Evolutionary conservation across 2,329 filamentous ascomycete species (phyloP), one percentile per base, ranked within the genome.

Genomic region (Colletotrichum liaoningense): DNA sequence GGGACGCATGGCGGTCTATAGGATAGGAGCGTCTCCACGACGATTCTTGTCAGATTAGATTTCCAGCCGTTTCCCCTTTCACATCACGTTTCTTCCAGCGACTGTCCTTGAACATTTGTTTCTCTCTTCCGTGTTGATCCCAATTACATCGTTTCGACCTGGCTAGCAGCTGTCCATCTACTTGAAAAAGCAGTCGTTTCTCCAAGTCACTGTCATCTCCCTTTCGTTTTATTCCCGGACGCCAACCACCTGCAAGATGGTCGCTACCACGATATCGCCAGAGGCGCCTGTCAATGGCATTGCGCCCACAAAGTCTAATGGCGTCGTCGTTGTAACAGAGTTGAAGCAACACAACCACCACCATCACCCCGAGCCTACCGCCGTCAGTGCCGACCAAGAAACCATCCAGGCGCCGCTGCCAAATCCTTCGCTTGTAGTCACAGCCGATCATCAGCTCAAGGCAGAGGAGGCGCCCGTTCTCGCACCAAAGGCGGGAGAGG

Each of bases 371-470:
- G 16, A 16, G 3, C 65, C 59, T 8, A 42, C 38, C 7, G 33
- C 33, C 5, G 9, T 35, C 33, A 26, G n/a, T 59, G 38, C 62
- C 63, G 24, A 65, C 8, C 56, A 52, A 24, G 62, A 76, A 16
- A 75, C 67, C 19, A 74, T 81, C 26, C 28, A 76, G 54, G 79
- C 80, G 6, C 79, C 81, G 33, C 76, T 79, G 11, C 80, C 82
- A 62, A 91, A 91, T 76, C 89, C 88, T 5, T 89, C 88, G 2
- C 81, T 91, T 14, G 86, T 89, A 73, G 88, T 91, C 19, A 92
- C 90, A 0, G 88, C 87, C 58, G 89, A 92, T 77, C 90, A 92
- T 77, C 83, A 84, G 5, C 78, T 92, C 67, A 91, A 91, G 78
- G 79, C 86, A 14, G 84, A 88, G 33, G 86, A 92, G 57, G 88